Evolutionary conservation across 768 basidiomycete genomes (phyloP).

Genomic region (Agaricus blazei): DNA sequence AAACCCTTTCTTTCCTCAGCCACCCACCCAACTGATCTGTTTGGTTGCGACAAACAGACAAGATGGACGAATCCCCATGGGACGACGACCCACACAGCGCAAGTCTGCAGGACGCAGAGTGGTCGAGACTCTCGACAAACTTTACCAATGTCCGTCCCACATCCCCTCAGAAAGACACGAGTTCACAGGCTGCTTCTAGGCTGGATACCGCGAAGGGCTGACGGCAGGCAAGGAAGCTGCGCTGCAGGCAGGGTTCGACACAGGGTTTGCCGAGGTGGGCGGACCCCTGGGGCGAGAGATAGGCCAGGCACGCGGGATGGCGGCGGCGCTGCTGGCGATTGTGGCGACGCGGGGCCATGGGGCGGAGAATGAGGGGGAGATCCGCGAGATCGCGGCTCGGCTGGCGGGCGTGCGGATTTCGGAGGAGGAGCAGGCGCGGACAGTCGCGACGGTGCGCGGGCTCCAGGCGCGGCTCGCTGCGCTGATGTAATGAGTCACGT

Average conservation of each 20-base stretch:
- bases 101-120: slow-evolving; percentile 47
- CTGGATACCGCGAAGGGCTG: slow-evolving; percentile 96
- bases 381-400: slow-evolving; percentile 47
- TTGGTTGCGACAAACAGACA: slow-evolving; percentile 4
- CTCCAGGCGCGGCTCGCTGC: neutral
- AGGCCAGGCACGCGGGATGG: slow-evolving; percentile 70
- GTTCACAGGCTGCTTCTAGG: slow-evolving; percentile 36
- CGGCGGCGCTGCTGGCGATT: slow-evolving; percentile 57
- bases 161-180: neutral
- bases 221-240: slow-evolving; percentile 84
- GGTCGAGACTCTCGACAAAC: slow-evolving; percentile 60
- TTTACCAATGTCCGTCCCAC: slow-evolving; percentile 59
- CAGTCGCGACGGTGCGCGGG: slow-evolving; percentile 13
- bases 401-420: slow-evolving; percentile 60
- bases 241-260: slow-evolving; percentile 88
- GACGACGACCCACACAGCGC: slow-evolving; percentile 37
- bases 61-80: slow-evolving; percentile 50
- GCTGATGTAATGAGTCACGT: neutral
- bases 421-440: slow-evolving; percentile 70
- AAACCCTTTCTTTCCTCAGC: too few species aligned
- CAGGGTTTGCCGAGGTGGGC: slow-evolving; percentile 70
- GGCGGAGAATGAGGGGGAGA: slow-evolving; percentile 32
- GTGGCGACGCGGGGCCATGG: slow-evolving; percentile 28
- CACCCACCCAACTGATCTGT: neutral
- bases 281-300: slow-evolving; percentile 72